Evolutionary conservation across 345 rosid species (phyloP), one percentile per base, ranked within the genome.

Genomic region (Dimocarpus longan): DNA sequence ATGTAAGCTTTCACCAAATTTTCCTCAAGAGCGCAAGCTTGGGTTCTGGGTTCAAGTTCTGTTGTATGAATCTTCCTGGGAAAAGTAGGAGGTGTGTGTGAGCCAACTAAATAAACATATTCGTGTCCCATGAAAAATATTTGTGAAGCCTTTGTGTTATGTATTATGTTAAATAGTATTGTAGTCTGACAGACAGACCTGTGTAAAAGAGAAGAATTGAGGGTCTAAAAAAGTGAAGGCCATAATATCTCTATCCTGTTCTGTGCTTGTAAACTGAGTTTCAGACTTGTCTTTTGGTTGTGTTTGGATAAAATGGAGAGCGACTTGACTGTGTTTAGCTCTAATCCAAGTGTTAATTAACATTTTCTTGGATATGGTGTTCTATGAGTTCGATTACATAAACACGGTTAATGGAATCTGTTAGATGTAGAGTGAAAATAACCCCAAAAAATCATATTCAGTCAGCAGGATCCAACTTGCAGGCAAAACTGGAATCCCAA

Each of bases 1-100:
- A 80, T 39, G 79, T 64, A 21, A 75, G 80, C 73, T 81, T 69
- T 69, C 80, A 12, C 78, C 67, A 83, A 80, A 80, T 81, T 78
- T 76, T 80, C 87, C 87, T 68, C 3, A 1, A 62, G 77, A 89
- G 90, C 88, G 89, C 84, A 86, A 89, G 90, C 92, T 84, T 78
- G 76, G 78, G 39, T 64, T 70, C 6, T 78, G 76, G 78, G 39
- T 64, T 70, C 6, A 70, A 74, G 79, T 78, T 75, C 82, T 82
- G 84, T 75, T 78, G 86, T 82, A 70, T 70, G 74, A 80, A 68
- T 72, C 73, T 70, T 76, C 40, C 78, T 26, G 80, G 50, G 77
- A 77, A 76, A 76, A 78, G 84, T 71, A 66, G 85, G 73, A 73
- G 40, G 69, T 39, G 81, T 77, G 65, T 69, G 46, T 67, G 70